Evolutionary conservation across 768 basidiomycete species (phyloP), one percentile per base, ranked within the genome.

Genomic region (Psilocybe subaeruginosa): DNA sequence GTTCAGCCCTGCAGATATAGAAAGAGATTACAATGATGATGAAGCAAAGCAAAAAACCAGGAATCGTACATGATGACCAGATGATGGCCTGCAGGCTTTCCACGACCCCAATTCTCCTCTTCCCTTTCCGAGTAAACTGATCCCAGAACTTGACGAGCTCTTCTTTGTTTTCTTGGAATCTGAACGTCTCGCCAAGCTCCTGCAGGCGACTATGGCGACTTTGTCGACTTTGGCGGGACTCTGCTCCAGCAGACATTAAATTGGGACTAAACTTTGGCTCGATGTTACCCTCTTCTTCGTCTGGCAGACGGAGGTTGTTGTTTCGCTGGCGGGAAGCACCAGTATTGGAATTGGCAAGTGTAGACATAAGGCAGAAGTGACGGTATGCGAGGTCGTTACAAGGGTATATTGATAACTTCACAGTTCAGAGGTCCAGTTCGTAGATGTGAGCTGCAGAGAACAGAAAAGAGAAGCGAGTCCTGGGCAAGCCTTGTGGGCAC

Each of bases 31-130:
- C 12, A 49, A 16, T 47, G 30, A 57, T 29, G 33, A 31, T 19
- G 11, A 35, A n/a, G 37, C 29, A 31, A 33, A 51, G 39, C 30
- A 56, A 55, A 23, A 9, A 48, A 45, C 31, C 30, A 39, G 31
- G 47, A 17, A 7, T 16, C 82, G 37, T 64, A 87, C 87, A 87
- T 0, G 86, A 87, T 16, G 82, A 85, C n/a, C 77, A 71, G 3
- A 70, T 71, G 47, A 87, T 76, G 2, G 78, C 79, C 33, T 73
- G 75, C 49, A 85, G 61, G 64, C 82, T 86, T 65, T 78, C 69
- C 29, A 65, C 35, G 7, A 82, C 68, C 0, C 83, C 80, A 33
- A 85, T 70, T 17, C 77, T 77, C 60, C 63, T 68, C 70, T 78
- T 84, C 7, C 82, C 84, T 62, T 73, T 79, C 51, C 82, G 75